Evolutionary conservation across 2,329 filamentous ascomycete genomes (phyloP), one percentile per base, ranked within the genome.

Genomic region (Fonsecaea multimorphosa): DNA sequence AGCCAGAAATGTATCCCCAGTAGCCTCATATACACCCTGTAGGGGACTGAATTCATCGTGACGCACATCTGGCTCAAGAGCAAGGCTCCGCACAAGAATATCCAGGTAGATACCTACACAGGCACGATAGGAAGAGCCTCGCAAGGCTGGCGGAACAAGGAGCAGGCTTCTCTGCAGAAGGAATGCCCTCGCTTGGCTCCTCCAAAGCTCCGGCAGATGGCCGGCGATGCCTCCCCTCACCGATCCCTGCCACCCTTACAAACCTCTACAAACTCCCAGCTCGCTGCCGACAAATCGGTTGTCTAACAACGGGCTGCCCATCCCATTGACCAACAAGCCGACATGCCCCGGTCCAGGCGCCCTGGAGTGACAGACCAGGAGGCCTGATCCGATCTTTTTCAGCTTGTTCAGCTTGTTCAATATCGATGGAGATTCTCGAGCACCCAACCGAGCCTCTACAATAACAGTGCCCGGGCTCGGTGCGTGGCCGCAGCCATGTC

Each of bases 401-500:
- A 52, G 22, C 19, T 27, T 24, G 22, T 19, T 52, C n/a, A 52
- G 22, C 19, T 27, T 24, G 22, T 19, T 34, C 29, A 24, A 4
- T 32, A 3, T 27, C 24, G 12, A 54, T 54, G 52, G 52, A 54
- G 52, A 14, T 27, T 31, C 29, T 2, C 52, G 34, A 31, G 29
- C 14, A 54, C 52, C 11, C 27, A 32, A 31, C n/a, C 52, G 29
- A 54, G 24, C 8, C 27, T 19, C 6, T 24, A 24, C 40, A 22
- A 53, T 32, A 38, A 11, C 29, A 36, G 40, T n/a, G 19, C 31
- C 22, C 3, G n/a, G 27, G 24, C 29, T 32, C 3, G 24, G 59
- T 55, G 29, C 27, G 7, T 52, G 46, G 29, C 29, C 46, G 19
- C 51, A 24, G 51, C 36, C 27, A 68, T 68, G 66, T 36, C 52